Evolutionary conservation across 1,284 basidiomycete genomes (phyloP), one percentile per base, ranked within the genome.

Genomic region (Ceratobasidium sp.): DNA sequence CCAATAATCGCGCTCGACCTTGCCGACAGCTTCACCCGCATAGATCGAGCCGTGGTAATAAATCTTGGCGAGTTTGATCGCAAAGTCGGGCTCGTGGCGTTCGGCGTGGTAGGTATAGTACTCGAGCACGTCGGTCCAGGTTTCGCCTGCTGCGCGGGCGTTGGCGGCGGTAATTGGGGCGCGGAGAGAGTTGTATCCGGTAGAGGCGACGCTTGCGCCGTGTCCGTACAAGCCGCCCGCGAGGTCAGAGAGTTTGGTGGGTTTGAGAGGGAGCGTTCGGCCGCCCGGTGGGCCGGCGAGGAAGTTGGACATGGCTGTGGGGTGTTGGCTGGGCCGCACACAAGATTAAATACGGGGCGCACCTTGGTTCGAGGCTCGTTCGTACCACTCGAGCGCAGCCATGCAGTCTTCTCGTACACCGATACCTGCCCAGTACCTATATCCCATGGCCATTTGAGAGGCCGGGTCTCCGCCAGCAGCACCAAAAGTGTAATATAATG

Each of bases 91-190:
- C 75, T 94, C 92, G 17, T 91, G 92, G 17, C 93, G 87, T 74
- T 97, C 93, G 13, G 95, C 93, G 69, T 96, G 95, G 79, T 95
- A 98, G 90, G 93, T 83, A 75, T 94, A 94, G 77, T 93, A 96
- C 77, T 97, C 95, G 32, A 98, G 82, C 38, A 96, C 86, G 75
- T 97, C 95, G 70, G 91, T 89, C 87, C 93, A 94, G 1, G 92
- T 95, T 77, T 96, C 94, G 27, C 94, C 94, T 0, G 92, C 90
- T 4, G 89, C 88, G 20, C 87, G 86, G 31, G 93, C 89, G 38
- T 88, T 80, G 17, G 91, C 91, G 1, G 94, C 94, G 77, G 91
- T 91, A 71, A 97, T 90, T 8, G 92, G 89, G 20, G 93, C 86
- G 56, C 88, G 78, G 15, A 86, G 80, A 0, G 85, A 83, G 74